Conservation (phyloP, 2,329 filamentous ascomycete species). For the Colletotrichum kahawae region DNA sequence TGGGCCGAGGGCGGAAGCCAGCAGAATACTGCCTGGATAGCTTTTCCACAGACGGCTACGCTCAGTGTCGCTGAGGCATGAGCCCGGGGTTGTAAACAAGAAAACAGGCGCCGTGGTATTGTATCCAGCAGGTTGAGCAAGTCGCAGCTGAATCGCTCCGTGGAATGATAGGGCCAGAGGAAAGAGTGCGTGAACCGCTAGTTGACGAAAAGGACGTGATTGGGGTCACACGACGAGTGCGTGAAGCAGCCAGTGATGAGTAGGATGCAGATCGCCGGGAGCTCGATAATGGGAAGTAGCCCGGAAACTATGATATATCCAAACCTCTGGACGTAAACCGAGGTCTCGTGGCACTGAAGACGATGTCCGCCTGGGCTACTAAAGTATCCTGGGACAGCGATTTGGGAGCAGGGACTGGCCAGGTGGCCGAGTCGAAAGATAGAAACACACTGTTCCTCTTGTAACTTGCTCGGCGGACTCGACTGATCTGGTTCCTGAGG, state of each 20-base stretch:
- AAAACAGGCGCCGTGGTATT: too few relatives aligned
- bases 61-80: fast-evolving
- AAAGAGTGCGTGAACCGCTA: too few relatives aligned
- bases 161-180: too few relatives aligned
- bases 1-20: not conserved
- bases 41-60: not conserved
- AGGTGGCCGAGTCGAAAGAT: not conserved
- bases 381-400: too few relatives aligned
- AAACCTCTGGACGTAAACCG: too few relatives aligned
- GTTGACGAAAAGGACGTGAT: too few relatives aligned
- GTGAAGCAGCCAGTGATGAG: not conserved
- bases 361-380: too few relatives aligned
- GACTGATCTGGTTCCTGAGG: not conserved
- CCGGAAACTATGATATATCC: too few relatives aligned
- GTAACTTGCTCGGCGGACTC: not conserved
- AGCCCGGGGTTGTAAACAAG: not conserved
- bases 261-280: not conserved
- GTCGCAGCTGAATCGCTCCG: too few relatives aligned
- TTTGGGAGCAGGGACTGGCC: not conserved
- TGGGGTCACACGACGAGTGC: not conserved
- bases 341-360: too few relatives aligned
- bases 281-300: not conserved
- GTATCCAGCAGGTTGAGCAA: too few relatives aligned
- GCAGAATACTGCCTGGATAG: not conserved
- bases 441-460: too few relatives aligned